Conservation (phyloP, 1,284 basidiomycete genomes). For the Apiotrichum brassicae region DNA sequence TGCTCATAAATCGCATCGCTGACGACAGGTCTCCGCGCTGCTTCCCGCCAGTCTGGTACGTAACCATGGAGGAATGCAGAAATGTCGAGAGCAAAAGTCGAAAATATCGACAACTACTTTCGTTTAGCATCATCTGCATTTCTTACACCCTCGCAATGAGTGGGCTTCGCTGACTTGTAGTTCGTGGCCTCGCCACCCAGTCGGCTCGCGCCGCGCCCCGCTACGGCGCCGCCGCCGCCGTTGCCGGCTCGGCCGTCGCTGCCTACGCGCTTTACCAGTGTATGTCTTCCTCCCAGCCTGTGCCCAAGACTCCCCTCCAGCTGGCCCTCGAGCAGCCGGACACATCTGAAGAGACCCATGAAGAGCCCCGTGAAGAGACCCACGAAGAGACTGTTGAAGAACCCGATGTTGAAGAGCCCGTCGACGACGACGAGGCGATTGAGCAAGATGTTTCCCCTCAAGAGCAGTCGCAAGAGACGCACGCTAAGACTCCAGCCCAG, state of each 20-base stretch:
- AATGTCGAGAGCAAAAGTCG: too few relatives aligned
- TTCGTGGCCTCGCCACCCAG: conserved; percentile 36
- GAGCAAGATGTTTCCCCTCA: neutral
- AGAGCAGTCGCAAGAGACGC: neutral
- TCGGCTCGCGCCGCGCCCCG: conserved; percentile 24
- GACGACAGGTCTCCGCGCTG: conserved; percentile 37
- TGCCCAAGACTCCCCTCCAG: neutral
- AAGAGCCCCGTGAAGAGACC: too few relatives aligned
- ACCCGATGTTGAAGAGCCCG: neutral
- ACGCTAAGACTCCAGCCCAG: conserved; percentile 9
- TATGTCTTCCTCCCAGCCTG: conserved; percentile 14
- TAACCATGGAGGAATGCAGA: too few relatives aligned
- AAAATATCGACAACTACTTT: too few relatives aligned
- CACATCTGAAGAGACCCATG: neutral
- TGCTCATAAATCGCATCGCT: conserved; percentile 1
- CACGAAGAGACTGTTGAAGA: neutral
- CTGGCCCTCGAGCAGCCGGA: neutral
- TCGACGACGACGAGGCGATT: neutral
- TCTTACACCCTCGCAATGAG: too few relatives aligned
- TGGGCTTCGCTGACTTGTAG: too few relatives aligned
- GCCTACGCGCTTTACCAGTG: conserved; percentile 35
- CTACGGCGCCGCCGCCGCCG: conserved; percentile 23
- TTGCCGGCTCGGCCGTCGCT: conserved; percentile 28
- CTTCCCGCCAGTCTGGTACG: conserved; percentile 41
- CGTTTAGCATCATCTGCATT: too few relatives aligned